Conservation (phyloP, 2,329 filamentous ascomycete species). For the Moelleriella libera region DNA sequence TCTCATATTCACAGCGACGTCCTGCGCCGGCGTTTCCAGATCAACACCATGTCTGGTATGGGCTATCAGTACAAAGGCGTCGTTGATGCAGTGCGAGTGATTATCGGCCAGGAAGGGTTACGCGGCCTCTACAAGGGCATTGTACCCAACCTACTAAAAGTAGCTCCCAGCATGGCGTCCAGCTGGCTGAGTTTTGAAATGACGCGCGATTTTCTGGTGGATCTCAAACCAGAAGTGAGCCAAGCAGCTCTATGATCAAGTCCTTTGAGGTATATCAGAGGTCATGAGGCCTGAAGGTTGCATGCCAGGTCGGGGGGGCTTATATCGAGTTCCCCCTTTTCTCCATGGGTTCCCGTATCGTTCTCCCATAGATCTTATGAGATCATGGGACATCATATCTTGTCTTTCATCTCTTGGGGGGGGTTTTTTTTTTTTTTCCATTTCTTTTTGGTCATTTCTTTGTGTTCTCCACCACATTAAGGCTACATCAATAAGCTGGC, state of each 20-base stretch:
- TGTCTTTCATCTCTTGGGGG: no score
- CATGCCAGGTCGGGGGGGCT: no score
- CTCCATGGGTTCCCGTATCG: no score
- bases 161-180: constrained; percentile 95
- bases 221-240: constrained; percentile 32
- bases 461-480: not conserved
- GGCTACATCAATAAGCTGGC: not conserved
- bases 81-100: constrained; percentile 67
- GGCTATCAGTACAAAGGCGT: constrained; percentile 90
- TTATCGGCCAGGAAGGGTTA: constrained; percentile 71
- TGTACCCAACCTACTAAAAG: constrained; percentile 87
- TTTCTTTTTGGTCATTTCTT: no score
- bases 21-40: constrained; percentile 83
- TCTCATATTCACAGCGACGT: constrained; percentile 52
- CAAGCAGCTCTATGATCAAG: constrained; percentile 8
- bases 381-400: no score
- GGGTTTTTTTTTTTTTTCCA: no score
- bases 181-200: constrained; percentile 97
- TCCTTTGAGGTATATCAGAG: no score
- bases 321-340: no score
- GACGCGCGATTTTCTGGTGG: constrained; percentile 72
- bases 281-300: no score
- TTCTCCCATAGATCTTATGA: no score
- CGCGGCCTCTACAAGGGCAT: constrained; percentile 91
- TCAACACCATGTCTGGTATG: constrained; percentile 98